Evolutionary conservation across 2,329 filamentous ascomycete genomes (phyloP).

Genomic region (Trichophyton benhamiae): DNA sequence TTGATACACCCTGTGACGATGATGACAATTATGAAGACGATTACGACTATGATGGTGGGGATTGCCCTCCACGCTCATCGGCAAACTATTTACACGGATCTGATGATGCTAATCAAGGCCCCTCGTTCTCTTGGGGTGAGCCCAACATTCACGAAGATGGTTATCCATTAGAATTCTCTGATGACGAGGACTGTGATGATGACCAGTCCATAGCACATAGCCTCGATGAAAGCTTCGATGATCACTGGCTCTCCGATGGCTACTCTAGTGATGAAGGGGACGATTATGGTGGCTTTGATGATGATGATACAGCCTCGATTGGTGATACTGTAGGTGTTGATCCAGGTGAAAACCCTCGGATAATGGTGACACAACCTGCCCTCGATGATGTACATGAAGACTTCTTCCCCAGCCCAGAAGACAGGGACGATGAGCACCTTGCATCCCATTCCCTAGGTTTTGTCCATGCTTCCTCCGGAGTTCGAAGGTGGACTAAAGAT

Average conservation of each 20-base stretch:
- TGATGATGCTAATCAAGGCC: constrained; percentile 18
- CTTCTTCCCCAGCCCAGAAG: constrained; percentile 68
- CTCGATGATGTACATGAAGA: constrained; percentile 73
- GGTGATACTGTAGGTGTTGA: constrained; percentile 72
- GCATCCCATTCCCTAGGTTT: constrained; percentile 69
- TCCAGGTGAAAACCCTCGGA: constrained; percentile 60
- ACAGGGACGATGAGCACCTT: constrained; percentile 69
- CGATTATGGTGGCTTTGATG: constrained; percentile 36
- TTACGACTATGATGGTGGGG: constrained; percentile 27
- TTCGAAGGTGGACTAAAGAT: constrained; percentile 60
- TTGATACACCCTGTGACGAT: constrained; percentile 54
- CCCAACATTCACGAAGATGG: constrained; percentile 28
- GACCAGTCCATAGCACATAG: constrained; percentile 27
- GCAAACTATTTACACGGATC: constrained; percentile 20
- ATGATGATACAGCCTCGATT: constrained; percentile 44
- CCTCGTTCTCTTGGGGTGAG: constrained; percentile 29
- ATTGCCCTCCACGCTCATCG: constrained; percentile 35
- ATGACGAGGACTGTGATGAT: constrained; percentile 36
- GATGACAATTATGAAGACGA: constrained; percentile 34
- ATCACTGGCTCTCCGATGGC: constrained; percentile 35
- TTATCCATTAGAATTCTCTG: constrained; percentile 41
- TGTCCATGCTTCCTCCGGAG: constrained; percentile 79
- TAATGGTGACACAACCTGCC: constrained; percentile 81
- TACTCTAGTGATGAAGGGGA: constrained; percentile 43
- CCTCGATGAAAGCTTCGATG: constrained; percentile 28